Conservation (phyloP, 1,284 basidiomycete genomes). For the Melampsora americana region DNA sequence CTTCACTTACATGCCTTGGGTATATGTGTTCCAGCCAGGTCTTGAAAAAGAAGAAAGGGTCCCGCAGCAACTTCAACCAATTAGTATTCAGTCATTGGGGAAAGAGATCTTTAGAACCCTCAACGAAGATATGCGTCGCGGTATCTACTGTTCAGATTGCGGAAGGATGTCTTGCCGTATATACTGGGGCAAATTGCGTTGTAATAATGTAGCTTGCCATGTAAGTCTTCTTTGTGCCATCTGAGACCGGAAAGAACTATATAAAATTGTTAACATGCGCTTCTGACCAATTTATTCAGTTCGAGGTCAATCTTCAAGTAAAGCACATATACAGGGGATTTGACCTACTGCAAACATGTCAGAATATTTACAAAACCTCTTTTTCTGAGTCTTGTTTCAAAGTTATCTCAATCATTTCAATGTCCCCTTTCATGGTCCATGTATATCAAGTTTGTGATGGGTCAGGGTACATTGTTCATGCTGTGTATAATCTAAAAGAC, state of each 20-base stretch:
- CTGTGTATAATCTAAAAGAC: background rate
- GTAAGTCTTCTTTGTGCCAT: slow-evolving; percentile 6
- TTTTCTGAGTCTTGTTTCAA: background rate
- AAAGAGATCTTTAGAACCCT: background rate
- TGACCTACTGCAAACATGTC: slow-evolving; percentile 11
- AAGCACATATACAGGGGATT: background rate
- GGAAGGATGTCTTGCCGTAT: slow-evolving; percentile 32
- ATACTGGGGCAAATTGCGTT: slow-evolving; percentile 29
- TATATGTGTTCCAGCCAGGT: slow-evolving; percentile 13
- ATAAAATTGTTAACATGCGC: no score
- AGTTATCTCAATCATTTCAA: background rate
- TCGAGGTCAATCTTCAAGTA: slow-evolving; percentile 3
- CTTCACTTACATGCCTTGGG: slow-evolving; percentile 19
- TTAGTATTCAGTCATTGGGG: slow-evolving; percentile 9
- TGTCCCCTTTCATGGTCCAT: background rate
- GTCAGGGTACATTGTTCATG: slow-evolving; percentile 24
- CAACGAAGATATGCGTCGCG: slow-evolving; percentile 5
- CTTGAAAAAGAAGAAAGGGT: slow-evolving; percentile 20
- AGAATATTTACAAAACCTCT: background rate
- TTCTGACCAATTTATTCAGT: background rate
- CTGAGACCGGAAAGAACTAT: background rate
- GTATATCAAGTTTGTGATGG: slow-evolving; percentile 13
- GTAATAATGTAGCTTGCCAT: slow-evolving; percentile 27
- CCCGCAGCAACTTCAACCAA: slow-evolving; percentile 18
- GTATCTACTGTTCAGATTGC: slow-evolving; percentile 29